Evolutionary conservation across 1,284 basidiomycete genomes (phyloP).

Genomic region (Trametes versicolor): DNA sequence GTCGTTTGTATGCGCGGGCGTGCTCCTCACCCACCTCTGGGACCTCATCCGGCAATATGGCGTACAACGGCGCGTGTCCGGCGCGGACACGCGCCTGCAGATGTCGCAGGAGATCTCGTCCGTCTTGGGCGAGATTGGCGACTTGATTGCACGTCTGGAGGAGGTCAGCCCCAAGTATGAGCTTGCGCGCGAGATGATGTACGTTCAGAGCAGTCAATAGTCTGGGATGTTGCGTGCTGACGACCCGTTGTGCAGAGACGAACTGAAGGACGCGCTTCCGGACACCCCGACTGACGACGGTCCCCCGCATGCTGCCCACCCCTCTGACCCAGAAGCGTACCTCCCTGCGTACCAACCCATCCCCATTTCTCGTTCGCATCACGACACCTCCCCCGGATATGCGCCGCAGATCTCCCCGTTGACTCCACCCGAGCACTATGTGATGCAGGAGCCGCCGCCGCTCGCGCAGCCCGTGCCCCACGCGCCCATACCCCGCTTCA

Average conservation of each 20-base stretch:
- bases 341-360: conserved; percentile 13
- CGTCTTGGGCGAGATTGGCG: conserved; percentile 39
- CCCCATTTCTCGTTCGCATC: conserved; percentile 1
- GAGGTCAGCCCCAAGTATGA: conserved; percentile 43
- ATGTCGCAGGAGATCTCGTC: conserved; percentile 36
- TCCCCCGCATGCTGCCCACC: conserved; percentile 7
- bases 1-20: conserved; percentile 40
- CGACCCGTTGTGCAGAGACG: conserved; percentile 26
- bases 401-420: conserved; percentile 22
- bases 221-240: not conserved
- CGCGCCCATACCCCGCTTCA: conserved; percentile 6
- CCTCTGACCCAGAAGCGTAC: conserved; percentile 13
- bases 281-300: conserved; percentile 28
- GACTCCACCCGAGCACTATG: conserved; percentile 21
- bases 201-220: conserved; percentile 11
- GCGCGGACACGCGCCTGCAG: conserved; percentile 20
- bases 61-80: conserved; percentile 21
- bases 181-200: conserved; percentile 42
- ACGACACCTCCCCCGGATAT: conserved; percentile 2
- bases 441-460: not conserved
- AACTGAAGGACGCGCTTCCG: conserved; percentile 38
- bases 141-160: conserved; percentile 39
- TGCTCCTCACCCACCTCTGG: conserved; percentile 45
- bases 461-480: conserved; percentile 19
- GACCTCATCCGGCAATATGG: conserved; percentile 40